Conservation (phyloP, 805 yeast species). For the Yamadazyma kitorensis region DNA sequence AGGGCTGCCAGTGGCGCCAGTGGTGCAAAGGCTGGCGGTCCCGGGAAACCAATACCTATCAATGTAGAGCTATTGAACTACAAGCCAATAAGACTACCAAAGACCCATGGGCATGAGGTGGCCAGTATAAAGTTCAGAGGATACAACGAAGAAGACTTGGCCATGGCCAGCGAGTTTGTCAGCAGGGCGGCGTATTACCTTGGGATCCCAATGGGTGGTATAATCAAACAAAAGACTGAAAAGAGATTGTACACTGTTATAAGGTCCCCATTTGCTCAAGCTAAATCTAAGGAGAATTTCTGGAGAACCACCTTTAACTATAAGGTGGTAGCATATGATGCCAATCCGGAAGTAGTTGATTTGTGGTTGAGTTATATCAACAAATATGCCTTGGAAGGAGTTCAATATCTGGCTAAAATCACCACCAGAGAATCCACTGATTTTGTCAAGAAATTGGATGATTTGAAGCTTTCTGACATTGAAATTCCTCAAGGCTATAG, state of each 20-base stretch:
- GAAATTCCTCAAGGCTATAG: conserved; percentile 32
- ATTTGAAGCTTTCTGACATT: conserved; percentile 22
- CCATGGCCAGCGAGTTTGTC: conserved; percentile 80
- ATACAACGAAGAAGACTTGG: conserved; percentile 65
- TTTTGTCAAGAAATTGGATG: conserved; percentile 25
- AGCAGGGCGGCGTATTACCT: conserved; percentile 86
- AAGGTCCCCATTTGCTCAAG: conserved; percentile 89
- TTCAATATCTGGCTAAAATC: conserved; percentile 75
- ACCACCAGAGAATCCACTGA: conserved; percentile 31
- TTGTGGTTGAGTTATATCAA: conserved; percentile 74
- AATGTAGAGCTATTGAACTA: conserved; percentile 79
- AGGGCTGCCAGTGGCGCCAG: conserved; percentile 20
- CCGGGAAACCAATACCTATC: conserved; percentile 68
- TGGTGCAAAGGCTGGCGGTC: conserved; percentile 18
- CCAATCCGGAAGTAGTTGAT: conserved; percentile 82
- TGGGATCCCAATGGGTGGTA: conserved; percentile 81
- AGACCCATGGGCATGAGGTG: conserved; percentile 68
- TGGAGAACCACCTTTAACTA: conserved; percentile 83
- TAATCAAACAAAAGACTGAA: conserved; percentile 64
- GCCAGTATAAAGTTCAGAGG: conserved; percentile 77
- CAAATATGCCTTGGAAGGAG: conserved; percentile 76
- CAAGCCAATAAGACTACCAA: conserved; percentile 70
- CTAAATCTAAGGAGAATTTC: conserved; percentile 92
- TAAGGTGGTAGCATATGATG: conserved; percentile 72
- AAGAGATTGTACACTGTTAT: conserved; percentile 92